These are phyloP conservation scores for Xylaria bambusicola DNA, from an alignment of 495 filamentous ascomycete species.

Conservation along the genomic window DNA sequence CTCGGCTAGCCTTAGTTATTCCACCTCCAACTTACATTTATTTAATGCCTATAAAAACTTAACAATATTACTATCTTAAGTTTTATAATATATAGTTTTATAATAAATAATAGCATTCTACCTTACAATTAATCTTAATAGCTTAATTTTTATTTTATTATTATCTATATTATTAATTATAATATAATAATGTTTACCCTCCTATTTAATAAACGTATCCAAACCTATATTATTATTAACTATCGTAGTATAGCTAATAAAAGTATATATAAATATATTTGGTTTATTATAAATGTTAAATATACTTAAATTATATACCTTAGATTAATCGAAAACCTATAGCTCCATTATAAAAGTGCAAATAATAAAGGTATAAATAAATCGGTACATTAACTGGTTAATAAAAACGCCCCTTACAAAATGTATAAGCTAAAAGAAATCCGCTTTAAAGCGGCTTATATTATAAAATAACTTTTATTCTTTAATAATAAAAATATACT, in stretches of 20 bases:
- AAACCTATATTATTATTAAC: conserved; percentile 27
- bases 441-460: not conserved
- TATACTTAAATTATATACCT: conserved; percentile 31
- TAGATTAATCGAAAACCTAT: conserved; percentile 44
- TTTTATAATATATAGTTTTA: conserved; percentile 11
- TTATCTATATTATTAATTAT: not conserved
- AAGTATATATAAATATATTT: conserved; percentile 15
- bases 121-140: not conserved
- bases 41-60: conserved; percentile 10
- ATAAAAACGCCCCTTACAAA: conserved; percentile 9
- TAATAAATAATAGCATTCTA: conserved; percentile 1
- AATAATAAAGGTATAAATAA: conserved; percentile 35
- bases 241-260: conserved; percentile 35
- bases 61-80: not conserved
- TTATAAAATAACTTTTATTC: not conserved
- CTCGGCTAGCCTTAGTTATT: not conserved
- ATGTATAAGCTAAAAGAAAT: conserved; percentile 1
- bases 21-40: not conserved
- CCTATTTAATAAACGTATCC: conserved; percentile 20
- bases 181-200: not conserved
- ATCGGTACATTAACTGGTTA: conserved; percentile 20
- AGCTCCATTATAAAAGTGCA: conserved; percentile 28
- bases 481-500: not conserved
- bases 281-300: conserved; percentile 39
- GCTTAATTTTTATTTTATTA: not conserved